A percentile compares a stretch with the other conserved stretches of the same genome.
Conservation (phyloP, 1,284 basidiomycete genomes). For the Sporisorium scitamineum region DNA sequence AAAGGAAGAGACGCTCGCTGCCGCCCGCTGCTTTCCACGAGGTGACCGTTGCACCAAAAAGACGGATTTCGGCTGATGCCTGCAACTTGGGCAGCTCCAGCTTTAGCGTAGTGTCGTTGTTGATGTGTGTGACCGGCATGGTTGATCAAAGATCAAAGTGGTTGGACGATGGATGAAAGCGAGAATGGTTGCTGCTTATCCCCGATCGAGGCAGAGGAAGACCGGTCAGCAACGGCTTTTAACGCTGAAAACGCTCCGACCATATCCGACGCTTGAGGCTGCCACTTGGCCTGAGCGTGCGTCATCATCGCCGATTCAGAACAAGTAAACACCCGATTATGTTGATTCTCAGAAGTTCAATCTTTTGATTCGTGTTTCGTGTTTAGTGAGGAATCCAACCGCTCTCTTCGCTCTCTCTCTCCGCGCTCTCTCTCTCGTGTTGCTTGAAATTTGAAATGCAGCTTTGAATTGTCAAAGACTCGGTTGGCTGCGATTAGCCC, state of each 20-base stretch:
- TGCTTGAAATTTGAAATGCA: conserved; percentile 5
- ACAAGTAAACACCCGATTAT: background rate
- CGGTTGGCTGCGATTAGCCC: conserved; percentile 16
- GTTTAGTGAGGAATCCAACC: conserved; percentile 20
- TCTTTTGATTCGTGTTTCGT: background rate
- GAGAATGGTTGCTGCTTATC: background rate
- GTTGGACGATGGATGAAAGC: background rate
- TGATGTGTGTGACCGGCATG: conserved; percentile 41
- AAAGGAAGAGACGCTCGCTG: conserved; percentile 58
- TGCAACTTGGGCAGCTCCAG: conserved; percentile 47
- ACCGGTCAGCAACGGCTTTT: background rate
- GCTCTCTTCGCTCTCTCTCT: background rate
- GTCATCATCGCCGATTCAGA: background rate
- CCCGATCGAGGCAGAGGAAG: no score
- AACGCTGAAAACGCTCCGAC: background rate
- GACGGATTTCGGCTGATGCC: conserved; percentile 49
- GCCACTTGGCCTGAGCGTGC: background rate
- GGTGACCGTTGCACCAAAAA: conserved; percentile 63
- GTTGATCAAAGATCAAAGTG: background rate
- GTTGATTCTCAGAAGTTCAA: background rate
- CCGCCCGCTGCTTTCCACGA: conserved; percentile 59
- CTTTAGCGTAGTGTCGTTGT: conserved; percentile 30
- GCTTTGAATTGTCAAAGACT: background rate
- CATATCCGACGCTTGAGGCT: background rate
- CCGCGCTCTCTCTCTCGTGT: no score